A percentile compares a stretch with the other conserved stretches of the same genome.
These are phyloP conservation scores for Globisporangium recalcitrans DNA, from an alignment of 352 stramenopile genomes.

Conservation along the genomic window DNA sequence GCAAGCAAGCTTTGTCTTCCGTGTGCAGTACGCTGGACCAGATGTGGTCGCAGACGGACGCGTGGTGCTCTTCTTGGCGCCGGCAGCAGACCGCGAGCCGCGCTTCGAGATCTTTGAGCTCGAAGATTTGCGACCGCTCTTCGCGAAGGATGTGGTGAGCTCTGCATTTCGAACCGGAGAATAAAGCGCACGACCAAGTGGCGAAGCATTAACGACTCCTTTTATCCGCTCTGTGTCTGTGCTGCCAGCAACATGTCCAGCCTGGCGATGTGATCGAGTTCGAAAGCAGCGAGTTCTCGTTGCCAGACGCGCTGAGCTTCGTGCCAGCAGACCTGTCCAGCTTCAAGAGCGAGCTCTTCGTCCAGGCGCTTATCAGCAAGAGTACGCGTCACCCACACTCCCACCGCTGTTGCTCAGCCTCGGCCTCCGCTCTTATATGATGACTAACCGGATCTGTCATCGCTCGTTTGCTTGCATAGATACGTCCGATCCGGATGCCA, in stretches of 20 bases:
- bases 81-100: slow-evolving; percentile 31
- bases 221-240: slow-evolving; percentile 4
- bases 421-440: not conserved
- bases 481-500: slow-evolving; percentile 60
- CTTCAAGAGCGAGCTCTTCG: slow-evolving; percentile 42
- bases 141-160: slow-evolving; percentile 59
- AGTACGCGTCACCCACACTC: slow-evolving; percentile 24
- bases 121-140: slow-evolving; percentile 48
- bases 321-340: slow-evolving; percentile 45
- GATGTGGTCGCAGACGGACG: slow-evolving; percentile 36
- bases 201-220: not conserved
- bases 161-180: not conserved
- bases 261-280: slow-evolving; percentile 58
- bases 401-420: not conserved
- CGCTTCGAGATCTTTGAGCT: slow-evolving; percentile 57
- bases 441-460: not conserved
- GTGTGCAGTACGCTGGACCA: slow-evolving; percentile 36
- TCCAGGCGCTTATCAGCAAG: slow-evolving; percentile 62
- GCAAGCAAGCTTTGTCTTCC: slow-evolving; percentile 47
- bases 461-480: slow-evolving; percentile 24
- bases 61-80: slow-evolving; percentile 63
- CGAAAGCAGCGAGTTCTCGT: slow-evolving; percentile 54
- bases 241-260: slow-evolving; percentile 34
- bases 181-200: not conserved
- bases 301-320: slow-evolving; percentile 51